Base-by-base conservation (phyloP, 2,329 filamentous ascomycete genomes). In the Venturia nashicola region DNA sequence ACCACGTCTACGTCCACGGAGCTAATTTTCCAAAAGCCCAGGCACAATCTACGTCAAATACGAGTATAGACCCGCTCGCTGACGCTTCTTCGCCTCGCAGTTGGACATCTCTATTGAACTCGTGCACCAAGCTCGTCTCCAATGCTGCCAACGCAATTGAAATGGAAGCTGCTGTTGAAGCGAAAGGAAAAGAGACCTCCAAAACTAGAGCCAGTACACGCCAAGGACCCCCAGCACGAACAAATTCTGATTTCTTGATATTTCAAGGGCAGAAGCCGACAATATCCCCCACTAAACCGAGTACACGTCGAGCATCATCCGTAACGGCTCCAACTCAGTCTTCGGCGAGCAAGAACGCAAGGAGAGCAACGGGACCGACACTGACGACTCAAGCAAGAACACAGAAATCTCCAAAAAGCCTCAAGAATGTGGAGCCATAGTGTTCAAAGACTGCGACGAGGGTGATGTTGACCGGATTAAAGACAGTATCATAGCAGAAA, bases 91-190 rank as follows among this genome's bases (percentile, higher is more conserved):
- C 59, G 9, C n/a, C 59, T 60, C 59, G 59, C 36, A 44, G 59
- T n/a, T 60, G 59, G 59, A 42, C 36, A 7, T 60, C 59, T 43
- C 34, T 60, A 11, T 14, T 60, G 20, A 60, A 44, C 42, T 23
- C 36, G 39, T 60, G 59, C n/a, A 44, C 39, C 39, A 60, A 60
- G 42, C 59, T 60, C n/a, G 59, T 60, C 8, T 23, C 59, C 27
- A 60, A 42, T 23, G 59, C 59, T n/a, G 59, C 59, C 18, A 60
- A 44, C 42, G 59, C 59, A 42, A 44, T 60, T 11, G 59, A 44
- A 20, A 44, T 60, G 42, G 39, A 39, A 27, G 59, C 39, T 39
- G 59, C 59, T 43, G 59, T 60, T 23, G 59, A 60, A 23, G 59
- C 59, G 8, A 60, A n/a, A 16, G 43, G 42, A 42, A 60, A 60